Evolutionary conservation across 805 yeast genomes (phyloP), one percentile per base, ranked within the genome.

Genomic region (Candida patagonica): DNA sequence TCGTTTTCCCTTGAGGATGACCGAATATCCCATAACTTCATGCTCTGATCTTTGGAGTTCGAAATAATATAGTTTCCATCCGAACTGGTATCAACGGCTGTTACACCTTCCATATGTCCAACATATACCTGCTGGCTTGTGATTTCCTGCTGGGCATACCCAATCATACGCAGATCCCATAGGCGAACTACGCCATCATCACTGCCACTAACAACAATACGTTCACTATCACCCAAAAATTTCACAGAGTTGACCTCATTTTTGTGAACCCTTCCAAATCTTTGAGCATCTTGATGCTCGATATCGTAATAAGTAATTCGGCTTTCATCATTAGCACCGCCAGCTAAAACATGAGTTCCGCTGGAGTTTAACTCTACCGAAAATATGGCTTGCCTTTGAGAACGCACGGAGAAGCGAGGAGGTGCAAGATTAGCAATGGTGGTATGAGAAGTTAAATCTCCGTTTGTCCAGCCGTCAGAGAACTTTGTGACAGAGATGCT

Each of bases 141-240:
- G 5, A 4, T 4, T 13, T n/a, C 15, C n/a, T n/a, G n/a, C n/a
- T n/a, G n/a, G n/a, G n/a, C n/a, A n/a, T n/a, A n/a, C n/a, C n/a
- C n/a, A 8, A 8, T 7, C 15, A 42, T 42, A 27, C 59, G 48
- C 9, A 43, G 35, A 50, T 71, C 76, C 76, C 76, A 71, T 66
- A 71, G 66, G 38, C 68, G 53, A 30, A 71, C 61, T 3, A 70
- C 63, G 22, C 71, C 65, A 45, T 71, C 76, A 46, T 71, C 76
- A 1, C 72, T 66, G 0, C 75, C 76, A 47, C 69, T 61, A 47
- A 68, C 68, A 3, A 69, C 62, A 13, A 70, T 61, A 45, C 68
- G 66, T 19, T 48, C 47, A 5, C 44, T 38, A 19, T 47, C 54
- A 30, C 51, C 56, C 25, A 53, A 44, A 34, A 42, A 54, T 23